These are phyloP conservation scores for Thielaviopsis musarum DNA, from an alignment of 2,329 filamentous ascomycete genomes.

Conservation along the genomic window DNA sequence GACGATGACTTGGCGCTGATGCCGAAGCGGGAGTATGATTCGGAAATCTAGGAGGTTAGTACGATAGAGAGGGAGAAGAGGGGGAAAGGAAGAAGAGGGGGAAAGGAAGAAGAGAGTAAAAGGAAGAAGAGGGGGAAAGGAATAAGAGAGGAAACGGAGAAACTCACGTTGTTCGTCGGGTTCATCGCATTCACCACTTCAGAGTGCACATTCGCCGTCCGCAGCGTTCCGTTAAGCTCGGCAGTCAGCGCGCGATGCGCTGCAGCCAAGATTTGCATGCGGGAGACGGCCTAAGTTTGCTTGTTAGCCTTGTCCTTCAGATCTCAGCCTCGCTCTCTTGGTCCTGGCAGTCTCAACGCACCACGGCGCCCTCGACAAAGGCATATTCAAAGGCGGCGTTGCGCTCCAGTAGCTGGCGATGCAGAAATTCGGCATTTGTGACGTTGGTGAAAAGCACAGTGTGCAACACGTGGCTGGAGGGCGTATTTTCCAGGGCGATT, in stretches of 20 bases:
- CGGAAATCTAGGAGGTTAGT: slow-evolving; percentile 51
- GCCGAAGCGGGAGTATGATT: slow-evolving; percentile 80
- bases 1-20: slow-evolving; percentile 52
- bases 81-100: not conserved
- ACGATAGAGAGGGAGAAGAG: not conserved
- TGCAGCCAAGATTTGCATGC: slow-evolving; percentile 56
- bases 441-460: slow-evolving; percentile 61
- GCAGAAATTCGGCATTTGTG: slow-evolving; percentile 59
- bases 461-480: slow-evolving; percentile 49
- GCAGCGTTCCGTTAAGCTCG: slow-evolving; percentile 42
- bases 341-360: too few species aligned
- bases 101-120: not conserved
- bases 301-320: too few species aligned
- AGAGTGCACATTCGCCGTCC: slow-evolving; percentile 74
- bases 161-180: slow-evolving; percentile 59
- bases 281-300: slow-evolving; percentile 45
- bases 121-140: not conserved
- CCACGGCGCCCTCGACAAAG: slow-evolving; percentile 70
- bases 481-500: slow-evolving; percentile 59
- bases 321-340: too few species aligned
- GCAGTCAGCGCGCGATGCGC: slow-evolving; percentile 61
- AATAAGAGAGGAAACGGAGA: not conserved
- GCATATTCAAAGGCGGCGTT: slow-evolving; percentile 85
- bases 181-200: slow-evolving; percentile 72
- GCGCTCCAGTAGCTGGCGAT: slow-evolving; percentile 67